These are phyloP conservation scores for Fusarium annulatum DNA, from an alignment of 2,329 filamentous ascomycete genomes.

Conservation along the genomic window DNA sequence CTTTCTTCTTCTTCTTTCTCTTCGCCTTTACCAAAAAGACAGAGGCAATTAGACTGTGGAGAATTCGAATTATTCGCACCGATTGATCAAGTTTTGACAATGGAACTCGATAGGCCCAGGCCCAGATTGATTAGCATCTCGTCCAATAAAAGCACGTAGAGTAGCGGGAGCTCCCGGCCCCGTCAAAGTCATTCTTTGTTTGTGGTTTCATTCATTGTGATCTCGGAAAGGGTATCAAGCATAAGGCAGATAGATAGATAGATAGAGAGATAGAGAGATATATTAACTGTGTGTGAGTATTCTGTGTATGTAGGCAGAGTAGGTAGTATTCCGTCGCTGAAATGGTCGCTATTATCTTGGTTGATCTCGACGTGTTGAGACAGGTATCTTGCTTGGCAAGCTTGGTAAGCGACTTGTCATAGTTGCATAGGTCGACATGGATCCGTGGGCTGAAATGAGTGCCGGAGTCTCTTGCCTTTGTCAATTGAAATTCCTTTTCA, in stretches of 20 bases:
- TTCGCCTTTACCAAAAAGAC: background rate
- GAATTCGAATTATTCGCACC: slow-evolving; percentile 13
- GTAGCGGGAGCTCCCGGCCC: slow-evolving; percentile 33
- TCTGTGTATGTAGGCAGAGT: background rate
- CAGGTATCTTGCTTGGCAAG: slow-evolving; percentile 8
- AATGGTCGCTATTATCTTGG: background rate
- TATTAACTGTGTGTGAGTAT: background rate
- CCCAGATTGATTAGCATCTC: slow-evolving; percentile 2
- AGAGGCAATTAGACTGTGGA: background rate
- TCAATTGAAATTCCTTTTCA: slow-evolving; percentile 8
- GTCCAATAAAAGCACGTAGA: slow-evolving; percentile 27
- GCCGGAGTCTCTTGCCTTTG: slow-evolving; percentile 13
- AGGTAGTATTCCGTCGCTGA: background rate
- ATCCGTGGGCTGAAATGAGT: slow-evolving; percentile 27
- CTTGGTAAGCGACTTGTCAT: slow-evolving; percentile 4
- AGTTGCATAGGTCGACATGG: slow-evolving; percentile 15
- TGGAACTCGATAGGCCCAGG: slow-evolving; percentile 15
- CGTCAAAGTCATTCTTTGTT: slow-evolving; percentile 10
- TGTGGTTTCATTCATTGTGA: background rate
- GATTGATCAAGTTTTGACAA: slow-evolving; percentile 9
- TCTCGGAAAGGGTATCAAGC: background rate
- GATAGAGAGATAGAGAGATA: background rate
- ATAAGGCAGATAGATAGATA: background rate
- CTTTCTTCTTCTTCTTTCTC: background rate
- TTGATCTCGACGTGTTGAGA: background rate